phyloP scores from a whole-genome alignment of 768 basidiomycete genomes.

The Leccinum variicolor region DNA sequence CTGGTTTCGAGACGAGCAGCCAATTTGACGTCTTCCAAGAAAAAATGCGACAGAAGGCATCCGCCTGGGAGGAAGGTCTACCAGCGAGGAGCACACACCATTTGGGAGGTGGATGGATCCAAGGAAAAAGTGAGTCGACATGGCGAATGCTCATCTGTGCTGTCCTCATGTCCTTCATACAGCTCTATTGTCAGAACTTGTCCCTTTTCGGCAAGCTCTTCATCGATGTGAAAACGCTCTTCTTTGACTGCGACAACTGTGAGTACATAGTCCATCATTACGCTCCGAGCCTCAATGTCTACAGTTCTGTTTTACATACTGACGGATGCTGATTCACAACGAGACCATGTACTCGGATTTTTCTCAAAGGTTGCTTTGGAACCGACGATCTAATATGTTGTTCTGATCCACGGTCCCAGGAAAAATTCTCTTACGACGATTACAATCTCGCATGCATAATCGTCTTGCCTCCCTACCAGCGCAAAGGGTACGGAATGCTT shows the following conservation, averaged over 20 bases:
- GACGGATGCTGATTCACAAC: constrained; percentile 76
- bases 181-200: constrained; percentile 97
- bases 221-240: constrained; percentile 95
- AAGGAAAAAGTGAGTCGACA: constrained; percentile 62
- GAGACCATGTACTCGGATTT: constrained; percentile 77
- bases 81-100: constrained; percentile 80
- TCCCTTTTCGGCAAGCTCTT: constrained; percentile 98
- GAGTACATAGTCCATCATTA: constrained; percentile 22
- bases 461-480: constrained; percentile 89
- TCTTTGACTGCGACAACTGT: constrained; percentile 90
- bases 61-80: constrained; percentile 93
- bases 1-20: not conserved
- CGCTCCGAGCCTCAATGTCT: not conserved
- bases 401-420: constrained; percentile 40
- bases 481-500: constrained; percentile 87
- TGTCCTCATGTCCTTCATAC: constrained; percentile 2
- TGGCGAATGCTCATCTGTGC: not conserved
- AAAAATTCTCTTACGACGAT: constrained; percentile 94
- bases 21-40: constrained; percentile 42
- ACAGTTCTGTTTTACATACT: constrained; percentile 86
- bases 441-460: constrained; percentile 98
- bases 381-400: not conserved
- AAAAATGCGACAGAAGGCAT: constrained; percentile 58
- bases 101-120: constrained; percentile 95
- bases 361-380: constrained; percentile 53